Evolutionary conservation across 176 grass and related monocot genomes (phyloP), one percentile per base, ranked within the genome.

Genomic region (Eleusine coracana): DNA sequence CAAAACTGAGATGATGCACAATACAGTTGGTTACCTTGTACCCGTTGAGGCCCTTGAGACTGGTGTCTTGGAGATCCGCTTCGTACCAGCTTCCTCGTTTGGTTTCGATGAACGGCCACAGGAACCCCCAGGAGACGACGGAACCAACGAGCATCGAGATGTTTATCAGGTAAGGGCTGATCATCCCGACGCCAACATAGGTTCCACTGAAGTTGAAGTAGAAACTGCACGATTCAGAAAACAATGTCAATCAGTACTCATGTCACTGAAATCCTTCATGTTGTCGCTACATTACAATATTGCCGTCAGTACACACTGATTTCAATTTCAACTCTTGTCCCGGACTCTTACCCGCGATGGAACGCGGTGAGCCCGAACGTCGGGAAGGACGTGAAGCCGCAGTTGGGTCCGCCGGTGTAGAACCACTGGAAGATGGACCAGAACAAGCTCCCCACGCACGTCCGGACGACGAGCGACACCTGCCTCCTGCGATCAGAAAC

Each of bases 371-470:
- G 86, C 2, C 94, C 94, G 7, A 97, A 91, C 0, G 86, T 75
- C 1, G 94, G 94, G 84, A 97, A 97, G 54, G 88, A 17, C 42
- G 73, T 69, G 81, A 97, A 85, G 71, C 94, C 94, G 18, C 94
- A 93, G 39, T 58, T 50, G 45, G 87, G 83, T 17, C 88, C 88
- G 20, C 88, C 94, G 7, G 84, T 83, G 55, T 85, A 97, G 68
- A 97, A 97, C 86, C 94, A 97, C 55, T 93, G 91, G 84, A 93
- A 97, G 27, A 89, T 8, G 1, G 91, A 87, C 86, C 89, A 89
- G 9, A 93, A 28, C 7, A 97, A 86, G 68, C 84, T 93, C 73
- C 79, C 89, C 15, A 85, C 5, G 71, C 71, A 89, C 45, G 87
- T 81, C 61, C 51, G 64, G 86, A 97, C 56, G 81, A 89, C 78